phyloP scores from a whole-genome alignment of 148 eudicot species.

The Arctostaphylos glauca region DNA sequence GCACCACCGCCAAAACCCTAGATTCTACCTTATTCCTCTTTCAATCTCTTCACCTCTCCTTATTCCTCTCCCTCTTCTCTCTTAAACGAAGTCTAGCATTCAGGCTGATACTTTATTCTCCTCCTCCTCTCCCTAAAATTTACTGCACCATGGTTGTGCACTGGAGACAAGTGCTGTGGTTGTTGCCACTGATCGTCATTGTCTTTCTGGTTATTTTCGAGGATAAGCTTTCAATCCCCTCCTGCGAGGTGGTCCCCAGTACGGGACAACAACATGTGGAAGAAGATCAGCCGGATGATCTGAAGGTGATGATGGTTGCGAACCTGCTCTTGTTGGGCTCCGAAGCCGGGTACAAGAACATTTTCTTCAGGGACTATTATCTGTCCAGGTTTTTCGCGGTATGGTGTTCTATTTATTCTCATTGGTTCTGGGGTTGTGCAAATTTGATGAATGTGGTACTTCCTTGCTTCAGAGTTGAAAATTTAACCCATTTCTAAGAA shows the following conservation, averaged over 20 bases:
- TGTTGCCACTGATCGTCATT: slow-evolving; percentile 12
- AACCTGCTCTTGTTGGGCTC: slow-evolving; percentile 29
- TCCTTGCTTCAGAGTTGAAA: background rate
- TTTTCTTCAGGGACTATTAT: slow-evolving; percentile 26
- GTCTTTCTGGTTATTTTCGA: slow-evolving; percentile 15
- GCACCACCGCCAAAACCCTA: background rate
- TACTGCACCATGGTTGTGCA: background rate
- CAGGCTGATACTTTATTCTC: background rate
- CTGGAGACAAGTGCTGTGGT: slow-evolving; percentile 1
- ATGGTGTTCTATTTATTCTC: background rate
- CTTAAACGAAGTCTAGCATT: background rate
- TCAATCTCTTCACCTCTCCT: too few species aligned
- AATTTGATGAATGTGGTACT: slow-evolving; percentile 9
- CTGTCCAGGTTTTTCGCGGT: slow-evolving; percentile 29
- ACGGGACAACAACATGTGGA: slow-evolving; percentile 8
- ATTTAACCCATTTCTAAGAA: background rate
- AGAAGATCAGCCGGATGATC: slow-evolving; percentile 16
- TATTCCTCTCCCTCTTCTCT: background rate
- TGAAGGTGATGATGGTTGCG: slow-evolving; percentile 33
- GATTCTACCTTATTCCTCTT: background rate
- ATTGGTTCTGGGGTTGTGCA: background rate
- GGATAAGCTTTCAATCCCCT: slow-evolving; percentile 20
- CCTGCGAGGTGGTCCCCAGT: slow-evolving; percentile 20
- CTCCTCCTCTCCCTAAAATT: background rate
- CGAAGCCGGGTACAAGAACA: slow-evolving; percentile 22